Percentiles rank a stretch among this genome's conserved stretches.
Conservation (phyloP, 2,329 filamentous ascomycete species). For the Fusarium miscanthi region DNA sequence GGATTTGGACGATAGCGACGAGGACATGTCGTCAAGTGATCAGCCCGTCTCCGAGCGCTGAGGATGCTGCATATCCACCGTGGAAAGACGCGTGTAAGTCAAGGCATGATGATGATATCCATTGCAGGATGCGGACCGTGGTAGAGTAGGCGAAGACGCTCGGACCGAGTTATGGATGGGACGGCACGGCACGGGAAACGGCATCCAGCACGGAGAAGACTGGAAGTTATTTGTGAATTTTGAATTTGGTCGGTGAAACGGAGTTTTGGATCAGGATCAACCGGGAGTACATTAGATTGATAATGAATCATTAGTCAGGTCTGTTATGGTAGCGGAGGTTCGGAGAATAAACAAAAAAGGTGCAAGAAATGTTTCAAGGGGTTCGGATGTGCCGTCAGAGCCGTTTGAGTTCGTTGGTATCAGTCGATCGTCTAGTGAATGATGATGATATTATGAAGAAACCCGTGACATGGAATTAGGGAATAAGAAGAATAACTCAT, state of each 20-base stretch:
- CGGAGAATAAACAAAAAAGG: conserved; percentile 4
- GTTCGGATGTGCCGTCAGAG: conserved; percentile 32
- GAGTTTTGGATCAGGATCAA: neutral
- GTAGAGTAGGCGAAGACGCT: neutral
- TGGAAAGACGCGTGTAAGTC: conserved; percentile 19
- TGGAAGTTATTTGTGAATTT: neutral
- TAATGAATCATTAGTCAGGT: neutral
- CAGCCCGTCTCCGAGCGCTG: neutral
- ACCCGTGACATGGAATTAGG: neutral
- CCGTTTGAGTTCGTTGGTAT: conserved; percentile 14
- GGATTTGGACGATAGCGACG: neutral
- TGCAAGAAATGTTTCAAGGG: conserved; percentile 15
- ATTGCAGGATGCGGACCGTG: neutral
- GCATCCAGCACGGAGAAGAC: neutral
- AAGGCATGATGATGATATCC: neutral
- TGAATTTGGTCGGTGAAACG: neutral
- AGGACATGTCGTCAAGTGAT: neutral
- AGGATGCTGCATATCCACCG: neutral
- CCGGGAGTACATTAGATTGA: neutral
- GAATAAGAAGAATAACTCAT: neutral
- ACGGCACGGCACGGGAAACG: conserved; percentile 25
- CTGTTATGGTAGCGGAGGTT: neutral
- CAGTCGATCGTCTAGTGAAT: conserved; percentile 9
- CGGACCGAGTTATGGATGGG: conserved; percentile 14
- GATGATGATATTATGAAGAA: neutral